Percentiles rank a stretch among this genome's conserved stretches.
These are phyloP conservation scores for Leptographium procerum DNA, from an alignment of 2,329 filamentous ascomycete genomes.

Conservation along the genomic window DNA sequence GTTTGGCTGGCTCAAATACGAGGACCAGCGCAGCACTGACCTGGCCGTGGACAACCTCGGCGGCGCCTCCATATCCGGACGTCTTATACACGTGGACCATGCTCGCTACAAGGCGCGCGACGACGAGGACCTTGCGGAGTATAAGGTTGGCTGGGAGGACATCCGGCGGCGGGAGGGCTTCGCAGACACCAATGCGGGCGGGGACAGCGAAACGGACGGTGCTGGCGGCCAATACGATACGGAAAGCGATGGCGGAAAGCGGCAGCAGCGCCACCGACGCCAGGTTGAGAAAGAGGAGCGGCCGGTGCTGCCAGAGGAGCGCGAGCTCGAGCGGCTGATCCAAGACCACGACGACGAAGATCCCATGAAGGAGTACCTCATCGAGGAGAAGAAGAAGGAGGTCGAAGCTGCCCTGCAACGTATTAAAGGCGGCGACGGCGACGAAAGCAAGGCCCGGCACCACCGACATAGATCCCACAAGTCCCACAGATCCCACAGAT, in stretches of 20 bases:
- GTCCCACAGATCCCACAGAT: constrained; percentile 25
- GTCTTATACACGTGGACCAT: constrained; percentile 80
- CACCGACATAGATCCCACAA: constrained; percentile 24
- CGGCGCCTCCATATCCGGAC: constrained; percentile 70
- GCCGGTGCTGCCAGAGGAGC: constrained; percentile 68
- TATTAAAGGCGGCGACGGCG: constrained; percentile 36
- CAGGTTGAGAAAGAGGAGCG: constrained; percentile 26
- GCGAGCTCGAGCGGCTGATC: constrained; percentile 64
- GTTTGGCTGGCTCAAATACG: constrained; percentile 95
- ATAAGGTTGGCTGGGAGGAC: constrained; percentile 47
- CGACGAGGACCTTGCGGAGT: constrained; percentile 55
- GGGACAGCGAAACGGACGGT: constrained; percentile 26
- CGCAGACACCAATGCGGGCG: constrained; percentile 23
- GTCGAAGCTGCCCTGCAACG: constrained; percentile 57
- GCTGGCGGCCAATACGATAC: constrained; percentile 17
- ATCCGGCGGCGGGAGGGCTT: constrained; percentile 41
- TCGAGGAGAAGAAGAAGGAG: constrained; percentile 86
- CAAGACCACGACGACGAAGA: constrained; percentile 86
- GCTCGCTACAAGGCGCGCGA: constrained; percentile 83
- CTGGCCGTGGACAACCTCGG: constrained; percentile 92
- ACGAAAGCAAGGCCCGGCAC: constrained; percentile 18
- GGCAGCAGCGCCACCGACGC: constrained; percentile 5
- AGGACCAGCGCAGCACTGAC: constrained; percentile 93
- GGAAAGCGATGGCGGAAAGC: constrained; percentile 28
- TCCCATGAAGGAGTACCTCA: constrained; percentile 87